Evolutionary conservation across 164 flowering plant species (phyloP).

Genomic region (Stephania japonica): DNA sequence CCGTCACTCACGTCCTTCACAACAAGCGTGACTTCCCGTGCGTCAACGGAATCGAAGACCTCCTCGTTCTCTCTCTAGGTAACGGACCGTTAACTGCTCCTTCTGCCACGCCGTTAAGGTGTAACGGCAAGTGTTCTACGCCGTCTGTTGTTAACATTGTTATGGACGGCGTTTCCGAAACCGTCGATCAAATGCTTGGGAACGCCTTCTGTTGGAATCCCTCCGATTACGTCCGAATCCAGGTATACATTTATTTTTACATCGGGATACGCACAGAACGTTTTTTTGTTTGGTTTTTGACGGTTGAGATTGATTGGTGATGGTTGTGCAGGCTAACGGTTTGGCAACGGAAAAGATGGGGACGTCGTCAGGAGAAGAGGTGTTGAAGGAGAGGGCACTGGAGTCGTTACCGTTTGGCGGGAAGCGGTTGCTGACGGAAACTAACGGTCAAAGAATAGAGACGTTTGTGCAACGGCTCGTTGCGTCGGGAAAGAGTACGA

Average conservation of each 20-base stretch:
- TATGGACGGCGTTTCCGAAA: slow-evolving; percentile 86
- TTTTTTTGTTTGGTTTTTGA: too few species aligned
- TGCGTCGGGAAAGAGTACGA: slow-evolving; percentile 44
- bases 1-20: slow-evolving; percentile 84
- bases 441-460: slow-evolving; percentile 71
- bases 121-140: slow-evolving; percentile 25
- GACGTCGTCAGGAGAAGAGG: slow-evolving; percentile 26
- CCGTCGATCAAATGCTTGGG: slow-evolving; percentile 86
- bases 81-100: slow-evolving; percentile 39
- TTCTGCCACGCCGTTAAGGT: background rate
- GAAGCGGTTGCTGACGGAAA: slow-evolving; percentile 81
- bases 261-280: too few species aligned
- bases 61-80: slow-evolving; percentile 74
- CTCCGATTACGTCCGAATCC: slow-evolving; percentile 73
- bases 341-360: slow-evolving; percentile 18
- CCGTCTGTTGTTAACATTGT: slow-evolving; percentile 60
- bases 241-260: slow-evolving; percentile 37
- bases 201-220: slow-evolving; percentile 91
- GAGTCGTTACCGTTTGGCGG: slow-evolving; percentile 92
- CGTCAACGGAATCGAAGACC: slow-evolving; percentile 75
- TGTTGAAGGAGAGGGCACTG: slow-evolving; percentile 65
- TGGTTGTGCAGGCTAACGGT: slow-evolving; percentile 46
- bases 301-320: slow-evolving; percentile 9
- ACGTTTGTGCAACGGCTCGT: slow-evolving; percentile 74
- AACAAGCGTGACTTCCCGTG: slow-evolving; percentile 81